Base-by-base conservation (phyloP, 805 yeast species). In the Candida sphagnicola region DNA sequence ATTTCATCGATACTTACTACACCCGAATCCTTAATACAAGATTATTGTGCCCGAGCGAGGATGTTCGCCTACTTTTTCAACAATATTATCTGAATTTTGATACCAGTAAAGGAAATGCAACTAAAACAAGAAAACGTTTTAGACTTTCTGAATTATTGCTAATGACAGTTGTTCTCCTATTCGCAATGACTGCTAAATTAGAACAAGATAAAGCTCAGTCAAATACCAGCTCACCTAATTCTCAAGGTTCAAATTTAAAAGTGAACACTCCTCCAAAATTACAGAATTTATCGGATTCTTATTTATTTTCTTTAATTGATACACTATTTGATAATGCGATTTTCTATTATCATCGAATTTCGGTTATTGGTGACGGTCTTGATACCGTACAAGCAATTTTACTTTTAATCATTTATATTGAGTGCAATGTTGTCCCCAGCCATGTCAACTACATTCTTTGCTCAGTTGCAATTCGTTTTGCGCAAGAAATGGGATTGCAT, bases 331-430 rank as follows among this genome's bases (percentile, higher is more conserved):
- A 51, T 37, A 53, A 49, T 42, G 57, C 80, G 0, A 52, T 79
- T 17, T 74, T 57, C 48, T 81, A 76, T 50, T 81, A 72, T 46
- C 78, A 75, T 46, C 65, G 75, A 42, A 53, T 78, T 5, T 56
- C 72, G 4, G 60, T 75, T 2, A 50, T 71, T 25, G 71, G 76
- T 46, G 82, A 75, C 43, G 82, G 81, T 8, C 37, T 75, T 0
- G 59, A 58, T 28, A 70, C 80, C 2, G 56, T 79, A 12, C 78
- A 70, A 49, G 85, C 76, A 0, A 57, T 79, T 8, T 44, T 82
- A 17, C 48, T 80, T 17, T 53, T 82, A 33, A 55, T 72, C 1
- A 42, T 59, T 2, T 74, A 63, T 43, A 56, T 70, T 25, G 70
- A 56, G 41, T 50, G 50, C 10, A 53, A 49, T 30, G 45, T 61